Base-by-base conservation (phyloP, 495 filamentous ascomycete genomes). In the Trichoderma virens region DNA sequence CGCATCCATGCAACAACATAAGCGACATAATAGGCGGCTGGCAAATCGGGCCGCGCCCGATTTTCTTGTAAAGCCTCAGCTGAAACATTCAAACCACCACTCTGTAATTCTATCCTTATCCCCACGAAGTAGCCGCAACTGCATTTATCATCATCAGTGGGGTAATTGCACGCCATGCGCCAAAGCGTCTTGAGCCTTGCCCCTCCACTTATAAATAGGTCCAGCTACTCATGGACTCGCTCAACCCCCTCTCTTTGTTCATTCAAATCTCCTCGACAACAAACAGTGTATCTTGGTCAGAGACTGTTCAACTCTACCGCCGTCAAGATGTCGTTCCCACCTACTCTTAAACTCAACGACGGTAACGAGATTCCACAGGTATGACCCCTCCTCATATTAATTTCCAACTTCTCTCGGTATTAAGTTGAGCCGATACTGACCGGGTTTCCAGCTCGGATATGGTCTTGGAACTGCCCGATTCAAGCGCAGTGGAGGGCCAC, bases 301-400 rank as follows among this genome's bases (percentile, higher is more conserved):
- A 56, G 51, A 30, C 9, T 5, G 1, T 56, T 56, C 11, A 14
- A 30, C 2, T 27, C 51, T 13, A 28, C 51, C 8, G 51, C 51
- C 25, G 20, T 30, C 51, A 56, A 27, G 14, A 56, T 56, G 51
- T 56, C 51, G 4, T 56, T 56, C 51, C 51, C 51, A 6, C 51
- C 51, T 3, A 13, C 4, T 18, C 11, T 56, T 9, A 56, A 56
- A 23, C 51, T 56, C 5, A 56, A 56, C 66, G 90, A 94, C 75
- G 89, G 87, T 20, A 85, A 83, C 56, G 80, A 83, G 28, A 87
- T 94, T 31, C 91, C 91, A 18, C 76, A 91, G 74, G 88, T 90
- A 70, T 73, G 82, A 73, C 32, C 8, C 3, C 43, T n/a, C 20
- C 18, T 47, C n/a, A 3, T 47, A 20, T 2, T 47, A 1, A 18